phyloP scores from a whole-genome alignment of 805 yeast genomes.

The Soucietia sequanensis region DNA sequence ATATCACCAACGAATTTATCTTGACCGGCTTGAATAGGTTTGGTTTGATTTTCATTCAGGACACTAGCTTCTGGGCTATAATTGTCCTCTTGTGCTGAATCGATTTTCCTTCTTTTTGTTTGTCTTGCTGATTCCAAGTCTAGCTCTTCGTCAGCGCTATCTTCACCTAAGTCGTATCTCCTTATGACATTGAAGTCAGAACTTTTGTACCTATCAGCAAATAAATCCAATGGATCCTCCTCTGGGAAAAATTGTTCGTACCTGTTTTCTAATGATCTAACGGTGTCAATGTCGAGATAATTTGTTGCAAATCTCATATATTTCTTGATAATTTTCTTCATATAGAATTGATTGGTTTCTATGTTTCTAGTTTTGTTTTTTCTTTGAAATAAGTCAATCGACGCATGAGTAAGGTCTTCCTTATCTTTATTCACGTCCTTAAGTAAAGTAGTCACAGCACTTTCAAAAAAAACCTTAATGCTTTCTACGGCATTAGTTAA shows the following conservation, averaged over 20 bases:
- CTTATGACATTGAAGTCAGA: constrained; percentile 36
- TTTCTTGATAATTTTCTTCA: constrained; percentile 33
- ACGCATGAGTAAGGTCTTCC: constrained; percentile 25
- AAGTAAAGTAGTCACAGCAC: constrained; percentile 57
- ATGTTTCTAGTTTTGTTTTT: constrained; percentile 17
- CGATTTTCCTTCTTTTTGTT: constrained; percentile 12
- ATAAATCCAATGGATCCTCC: constrained; percentile 42
- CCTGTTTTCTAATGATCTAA: constrained; percentile 63
- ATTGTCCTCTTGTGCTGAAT: constrained; percentile 3
- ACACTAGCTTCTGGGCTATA: constrained; percentile 2
- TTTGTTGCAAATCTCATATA: constrained; percentile 69
- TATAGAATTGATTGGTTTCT: constrained; percentile 19
- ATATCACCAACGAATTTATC: constrained; percentile 33
- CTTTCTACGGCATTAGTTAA: constrained; percentile 66
- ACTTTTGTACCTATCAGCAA: constrained; percentile 38
- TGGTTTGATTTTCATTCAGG: neutral
- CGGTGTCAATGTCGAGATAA: constrained; percentile 68
- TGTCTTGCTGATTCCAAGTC: constrained; percentile 6
- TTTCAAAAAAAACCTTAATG: constrained; percentile 80
- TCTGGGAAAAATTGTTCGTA: constrained; percentile 66
- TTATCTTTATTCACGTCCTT: constrained; percentile 27
- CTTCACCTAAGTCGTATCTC: constrained; percentile 33
- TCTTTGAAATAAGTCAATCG: constrained; percentile 49
- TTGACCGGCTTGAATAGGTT: constrained; percentile 5
- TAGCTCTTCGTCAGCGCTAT: constrained; percentile 10